Evolutionary conservation across 257 asterid species (phyloP).

Genomic region (Avicennia marina): DNA sequence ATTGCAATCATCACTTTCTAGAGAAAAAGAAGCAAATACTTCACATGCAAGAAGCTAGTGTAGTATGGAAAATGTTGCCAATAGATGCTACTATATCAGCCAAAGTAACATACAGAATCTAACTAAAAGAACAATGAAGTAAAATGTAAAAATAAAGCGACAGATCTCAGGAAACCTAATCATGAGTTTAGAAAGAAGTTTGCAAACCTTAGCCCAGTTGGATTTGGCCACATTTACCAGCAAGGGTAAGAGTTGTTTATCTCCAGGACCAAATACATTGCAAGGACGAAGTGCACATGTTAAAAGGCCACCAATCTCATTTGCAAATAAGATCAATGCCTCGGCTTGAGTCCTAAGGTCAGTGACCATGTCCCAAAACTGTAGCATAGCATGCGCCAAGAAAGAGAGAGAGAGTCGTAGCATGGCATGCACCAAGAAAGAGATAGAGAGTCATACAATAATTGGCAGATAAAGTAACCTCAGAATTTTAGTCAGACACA

Average conservation of each 20-base stretch:
- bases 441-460: too few relatives aligned
- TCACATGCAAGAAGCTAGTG: background rate
- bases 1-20: constrained; percentile 8
- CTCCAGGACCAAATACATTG: constrained; percentile 89
- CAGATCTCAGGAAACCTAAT: background rate
- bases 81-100: constrained; percentile 2
- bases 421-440: constrained; percentile 15
- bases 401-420: constrained; percentile 21
- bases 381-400: constrained; percentile 23
- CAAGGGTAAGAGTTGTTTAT: constrained; percentile 54
- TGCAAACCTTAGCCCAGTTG: constrained; percentile 73
- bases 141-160: background rate
- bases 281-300: constrained; percentile 84
- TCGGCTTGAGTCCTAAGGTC: constrained; percentile 90
- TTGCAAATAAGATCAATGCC: constrained; percentile 69
- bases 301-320: constrained; percentile 68
- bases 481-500: constrained; percentile 22
- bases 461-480: constrained; percentile 13
- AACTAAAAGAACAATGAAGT: constrained; percentile 14
- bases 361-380: constrained; percentile 66
- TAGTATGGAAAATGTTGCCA: constrained; percentile 6
- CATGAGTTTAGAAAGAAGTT: constrained; percentile 20
- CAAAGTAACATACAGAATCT: constrained; percentile 9
- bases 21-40: constrained; percentile 3
- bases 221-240: constrained; percentile 62